phyloP scores from a whole-genome alignment of 2,329 filamentous ascomycete genomes.

The Leptographium procerum region DNA sequence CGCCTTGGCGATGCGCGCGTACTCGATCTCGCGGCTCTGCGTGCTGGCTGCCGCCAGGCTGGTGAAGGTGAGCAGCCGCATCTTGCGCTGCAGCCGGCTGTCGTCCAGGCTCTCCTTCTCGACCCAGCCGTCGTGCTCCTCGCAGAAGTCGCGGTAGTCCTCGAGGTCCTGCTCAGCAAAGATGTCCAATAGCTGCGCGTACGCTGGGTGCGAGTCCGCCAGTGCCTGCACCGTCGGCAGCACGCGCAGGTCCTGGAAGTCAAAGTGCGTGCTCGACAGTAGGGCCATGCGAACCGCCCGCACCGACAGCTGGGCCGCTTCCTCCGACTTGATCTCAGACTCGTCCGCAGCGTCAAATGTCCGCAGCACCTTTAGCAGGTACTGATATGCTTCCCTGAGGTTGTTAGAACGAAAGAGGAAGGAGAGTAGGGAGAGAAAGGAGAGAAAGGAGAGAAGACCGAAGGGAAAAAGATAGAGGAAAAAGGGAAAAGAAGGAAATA shows the following conservation, averaged over 20 bases:
- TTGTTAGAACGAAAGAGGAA: neutral
- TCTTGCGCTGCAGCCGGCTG: constrained; percentile 77
- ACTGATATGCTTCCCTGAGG: constrained; percentile 50
- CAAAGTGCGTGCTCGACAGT: constrained; percentile 45
- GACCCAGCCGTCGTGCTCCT: constrained; percentile 79
- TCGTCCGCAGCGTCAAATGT: constrained; percentile 47
- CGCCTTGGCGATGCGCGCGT: constrained; percentile 70
- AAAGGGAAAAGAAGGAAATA: neutral
- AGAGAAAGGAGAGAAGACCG: neutral
- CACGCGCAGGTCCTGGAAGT: constrained; percentile 71
- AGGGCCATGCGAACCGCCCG: constrained; percentile 44
- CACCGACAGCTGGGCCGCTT: constrained; percentile 49
- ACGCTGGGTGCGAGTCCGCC: constrained; percentile 68
- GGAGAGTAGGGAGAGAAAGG: constrained; percentile 1
- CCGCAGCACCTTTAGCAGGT: constrained; percentile 50
- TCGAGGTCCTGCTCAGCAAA: constrained; percentile 91
- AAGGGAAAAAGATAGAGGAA: neutral
- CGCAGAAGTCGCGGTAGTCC: constrained; percentile 90
- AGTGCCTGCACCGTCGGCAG: constrained; percentile 79
- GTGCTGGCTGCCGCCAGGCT: constrained; percentile 78
- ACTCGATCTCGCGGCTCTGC: constrained; percentile 77
- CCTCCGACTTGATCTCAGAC: constrained; percentile 44
- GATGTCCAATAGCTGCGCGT: constrained; percentile 88
- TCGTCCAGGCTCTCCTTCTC: constrained; percentile 64
- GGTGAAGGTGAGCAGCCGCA: constrained; percentile 87